phyloP scores from a whole-genome alignment of 2,329 filamentous ascomycete genomes.

The Clarireedia paspali region DNA sequence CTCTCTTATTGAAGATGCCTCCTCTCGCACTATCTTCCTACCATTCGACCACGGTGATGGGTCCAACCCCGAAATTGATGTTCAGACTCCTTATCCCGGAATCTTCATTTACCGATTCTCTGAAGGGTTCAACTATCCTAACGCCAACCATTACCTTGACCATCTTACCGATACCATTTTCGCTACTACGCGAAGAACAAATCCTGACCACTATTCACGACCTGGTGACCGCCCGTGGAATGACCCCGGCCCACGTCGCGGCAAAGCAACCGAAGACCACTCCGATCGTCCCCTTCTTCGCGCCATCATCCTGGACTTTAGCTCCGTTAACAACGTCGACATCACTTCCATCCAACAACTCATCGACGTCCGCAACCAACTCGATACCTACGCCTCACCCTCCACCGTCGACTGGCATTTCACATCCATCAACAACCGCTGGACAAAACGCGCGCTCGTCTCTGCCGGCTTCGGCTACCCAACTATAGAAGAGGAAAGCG shows the following conservation, averaged over 20 bases:
- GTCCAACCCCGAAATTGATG: slow-evolving; percentile 73
- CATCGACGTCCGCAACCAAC: slow-evolving; percentile 90
- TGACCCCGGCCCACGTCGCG: slow-evolving; percentile 67
- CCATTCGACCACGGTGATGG: slow-evolving; percentile 84
- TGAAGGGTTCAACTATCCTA: slow-evolving; percentile 95
- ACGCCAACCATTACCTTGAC: slow-evolving; percentile 82
- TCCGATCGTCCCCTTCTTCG: slow-evolving; percentile 61
- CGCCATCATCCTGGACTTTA: slow-evolving; percentile 91
- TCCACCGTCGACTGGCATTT: slow-evolving; percentile 91
- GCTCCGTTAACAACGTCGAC: slow-evolving; percentile 87
- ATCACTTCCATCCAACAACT: slow-evolving; percentile 87
- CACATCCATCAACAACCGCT: slow-evolving; percentile 85
- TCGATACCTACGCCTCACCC: slow-evolving; percentile 76
- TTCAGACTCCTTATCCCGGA: slow-evolving; percentile 80
- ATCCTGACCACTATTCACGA: slow-evolving; percentile 54
- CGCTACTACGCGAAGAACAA: slow-evolving; percentile 67
- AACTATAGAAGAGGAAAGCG: slow-evolving; percentile 36
- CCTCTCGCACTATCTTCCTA: slow-evolving; percentile 72
- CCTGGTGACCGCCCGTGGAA: slow-evolving; percentile 89
- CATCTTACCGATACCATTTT: slow-evolving; percentile 64
- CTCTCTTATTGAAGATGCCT: slow-evolving; percentile 32
- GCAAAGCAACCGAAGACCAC: slow-evolving; percentile 39
- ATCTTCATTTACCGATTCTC: slow-evolving; percentile 94
- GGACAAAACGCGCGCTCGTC: slow-evolving; percentile 86
- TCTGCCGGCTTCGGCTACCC: slow-evolving; percentile 86